phyloP scores from a whole-genome alignment of 768 basidiomycete genomes.

The Filobasidium wieringae region DNA sequence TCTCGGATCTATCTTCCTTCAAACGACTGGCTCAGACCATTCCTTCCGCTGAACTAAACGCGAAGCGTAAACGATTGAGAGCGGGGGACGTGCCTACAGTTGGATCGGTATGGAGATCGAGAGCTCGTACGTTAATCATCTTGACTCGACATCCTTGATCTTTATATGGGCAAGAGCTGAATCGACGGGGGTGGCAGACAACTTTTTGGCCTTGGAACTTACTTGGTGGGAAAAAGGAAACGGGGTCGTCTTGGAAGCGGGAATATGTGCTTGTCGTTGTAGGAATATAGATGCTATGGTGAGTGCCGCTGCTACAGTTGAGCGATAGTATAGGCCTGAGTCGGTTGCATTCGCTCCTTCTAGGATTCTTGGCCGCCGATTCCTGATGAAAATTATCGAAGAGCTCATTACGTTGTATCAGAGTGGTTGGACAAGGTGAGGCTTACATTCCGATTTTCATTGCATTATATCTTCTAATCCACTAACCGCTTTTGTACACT shows the following conservation, averaged over 20 bases:
- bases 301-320: conserved; percentile 12
- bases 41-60: conserved; percentile 30
- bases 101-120: conserved; percentile 9
- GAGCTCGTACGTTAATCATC: conserved; percentile 3
- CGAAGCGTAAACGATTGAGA: conserved; percentile 24
- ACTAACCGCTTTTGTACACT: not conserved
- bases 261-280: conserved; percentile 32
- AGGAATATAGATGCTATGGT: conserved; percentile 34
- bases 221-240: conserved; percentile 38
- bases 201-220: conserved; percentile 28
- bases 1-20: conserved; percentile 30
- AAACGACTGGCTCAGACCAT: conserved; percentile 32
- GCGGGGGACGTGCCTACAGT: conserved; percentile 14
- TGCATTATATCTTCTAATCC: not conserved
- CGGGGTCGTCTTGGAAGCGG: conserved; percentile 32
- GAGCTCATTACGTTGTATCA: conserved; percentile 32
- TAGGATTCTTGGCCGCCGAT: conserved; percentile 36
- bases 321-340: not conserved
- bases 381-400: conserved; percentile 35
- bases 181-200: conserved; percentile 25
- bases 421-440: conserved; percentile 39
- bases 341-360: not conserved
- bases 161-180: conserved; percentile 13
- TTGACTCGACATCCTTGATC: conserved; percentile 2
- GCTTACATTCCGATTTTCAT: not conserved